A percentile compares a stretch with the other conserved stretches of the same genome.
Conservation (phyloP, 164 flowering plant species). For the Nymphaea thermarum region DNA sequence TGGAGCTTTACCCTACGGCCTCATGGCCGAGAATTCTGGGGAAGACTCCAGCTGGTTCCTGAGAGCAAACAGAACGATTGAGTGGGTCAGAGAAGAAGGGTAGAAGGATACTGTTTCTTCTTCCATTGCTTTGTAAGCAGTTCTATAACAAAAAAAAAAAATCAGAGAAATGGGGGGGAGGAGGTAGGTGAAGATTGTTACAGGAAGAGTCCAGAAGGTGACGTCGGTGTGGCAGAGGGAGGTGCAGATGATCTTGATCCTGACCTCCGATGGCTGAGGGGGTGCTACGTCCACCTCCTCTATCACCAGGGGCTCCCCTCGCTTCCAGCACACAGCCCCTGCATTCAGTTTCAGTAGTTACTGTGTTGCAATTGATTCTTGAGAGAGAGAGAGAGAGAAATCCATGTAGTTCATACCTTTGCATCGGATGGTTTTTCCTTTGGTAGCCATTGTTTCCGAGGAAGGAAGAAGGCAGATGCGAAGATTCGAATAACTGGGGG, state of each 20-base stretch:
- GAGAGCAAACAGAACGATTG: not conserved
- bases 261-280: conserved; percentile 42
- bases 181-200: not conserved
- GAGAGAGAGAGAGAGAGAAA: too few species aligned
- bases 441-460: not conserved
- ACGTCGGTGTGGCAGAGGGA: conserved; percentile 55
- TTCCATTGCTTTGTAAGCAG: not conserved
- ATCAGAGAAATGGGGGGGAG: not conserved
- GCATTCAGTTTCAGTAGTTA: not conserved
- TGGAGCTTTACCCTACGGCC: conserved; percentile 42
- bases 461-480: too few species aligned
- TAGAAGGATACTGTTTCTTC: not conserved
- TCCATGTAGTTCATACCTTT: conserved; percentile 4
- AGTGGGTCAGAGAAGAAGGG: not conserved
- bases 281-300: conserved; percentile 56
- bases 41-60: conserved; percentile 28
- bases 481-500: too few species aligned
- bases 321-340: conserved; percentile 44
- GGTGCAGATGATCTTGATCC: conserved; percentile 51
- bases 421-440: conserved; percentile 15
- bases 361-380: not conserved
- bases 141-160: not conserved
- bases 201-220: conserved; percentile 32
- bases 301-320: conserved; percentile 38
- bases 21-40: conserved; percentile 66